phyloP scores from a whole-genome alignment of 2,329 filamentous ascomycete species.

The Taxawa tesnikishii region DNA sequence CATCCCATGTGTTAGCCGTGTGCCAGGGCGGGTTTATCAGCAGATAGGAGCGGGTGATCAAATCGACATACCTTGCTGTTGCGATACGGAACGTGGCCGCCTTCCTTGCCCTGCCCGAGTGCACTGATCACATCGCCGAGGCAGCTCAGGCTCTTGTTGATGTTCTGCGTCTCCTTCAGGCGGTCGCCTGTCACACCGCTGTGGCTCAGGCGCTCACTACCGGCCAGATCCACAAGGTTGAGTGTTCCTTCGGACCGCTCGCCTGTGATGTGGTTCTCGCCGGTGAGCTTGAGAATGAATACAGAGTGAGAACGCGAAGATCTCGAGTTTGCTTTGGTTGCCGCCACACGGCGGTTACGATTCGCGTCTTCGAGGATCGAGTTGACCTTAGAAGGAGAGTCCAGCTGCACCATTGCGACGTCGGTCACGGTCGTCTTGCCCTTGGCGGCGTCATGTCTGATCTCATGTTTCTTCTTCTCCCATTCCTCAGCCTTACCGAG shows the following conservation, averaged over 20 bases:
- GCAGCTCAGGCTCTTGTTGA: conserved; percentile 89
- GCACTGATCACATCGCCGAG: conserved; percentile 90
- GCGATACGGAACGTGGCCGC: conserved; percentile 73
- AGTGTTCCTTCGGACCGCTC: conserved; percentile 86
- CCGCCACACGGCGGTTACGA: conserved; percentile 80
- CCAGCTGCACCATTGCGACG: conserved; percentile 61
- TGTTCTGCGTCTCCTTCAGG: conserved; percentile 89
- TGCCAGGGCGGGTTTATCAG: too few species aligned
- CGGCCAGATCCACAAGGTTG: conserved; percentile 90
- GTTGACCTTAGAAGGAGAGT: conserved; percentile 70
- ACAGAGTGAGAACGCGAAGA: conserved; percentile 92
- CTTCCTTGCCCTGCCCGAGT: conserved; percentile 66
- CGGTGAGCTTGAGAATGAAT: conserved; percentile 67
- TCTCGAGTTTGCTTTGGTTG: conserved; percentile 93
- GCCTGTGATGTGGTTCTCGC: conserved; percentile 58
- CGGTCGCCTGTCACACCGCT: conserved; percentile 76
- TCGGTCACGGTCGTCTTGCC: conserved; percentile 76
- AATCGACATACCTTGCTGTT: conserved; percentile 65
- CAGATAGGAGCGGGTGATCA: background rate
- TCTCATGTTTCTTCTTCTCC: conserved; percentile 75
- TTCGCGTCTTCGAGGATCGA: conserved; percentile 67
- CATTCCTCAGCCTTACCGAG: conserved; percentile 60
- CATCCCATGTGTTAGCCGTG: conserved; percentile 1
- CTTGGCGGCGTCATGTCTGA: conserved; percentile 70
- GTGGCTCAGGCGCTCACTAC: conserved; percentile 80